A percentile compares a stretch with the other conserved stretches of the same genome.
Conservation (phyloP, 306 rosid genomes). For the Alnus glutinosa region DNA sequence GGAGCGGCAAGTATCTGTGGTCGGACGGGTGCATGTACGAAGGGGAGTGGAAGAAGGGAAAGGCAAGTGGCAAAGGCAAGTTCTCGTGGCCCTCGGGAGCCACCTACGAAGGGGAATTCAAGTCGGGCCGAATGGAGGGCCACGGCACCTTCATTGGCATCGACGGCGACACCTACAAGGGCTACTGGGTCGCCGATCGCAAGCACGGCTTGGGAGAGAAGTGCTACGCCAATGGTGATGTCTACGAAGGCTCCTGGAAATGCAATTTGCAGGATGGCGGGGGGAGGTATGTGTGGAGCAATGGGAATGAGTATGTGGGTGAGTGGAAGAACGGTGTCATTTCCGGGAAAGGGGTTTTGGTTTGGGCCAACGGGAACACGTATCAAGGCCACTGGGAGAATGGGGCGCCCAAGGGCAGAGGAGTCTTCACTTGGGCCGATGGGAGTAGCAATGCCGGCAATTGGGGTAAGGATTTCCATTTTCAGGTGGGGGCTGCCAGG, state of each 20-base stretch:
- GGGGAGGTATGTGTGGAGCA: conserved; percentile 53
- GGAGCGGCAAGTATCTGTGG: conserved; percentile 49
- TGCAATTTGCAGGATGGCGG: conserved; percentile 48
- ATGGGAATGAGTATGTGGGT: conserved; percentile 48
- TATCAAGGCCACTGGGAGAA: conserved; percentile 52
- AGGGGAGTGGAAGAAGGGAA: conserved; percentile 50
- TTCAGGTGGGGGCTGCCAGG: conserved; percentile 14
- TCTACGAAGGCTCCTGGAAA: conserved; percentile 49
- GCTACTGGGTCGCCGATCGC: conserved; percentile 39
- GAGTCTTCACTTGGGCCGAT: conserved; percentile 45
- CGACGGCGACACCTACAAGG: conserved; percentile 41
- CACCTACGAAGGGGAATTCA: conserved; percentile 48
- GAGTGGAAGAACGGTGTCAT: conserved; percentile 46
- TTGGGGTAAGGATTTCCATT: conserved; percentile 34
- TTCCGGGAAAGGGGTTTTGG: conserved; percentile 43
- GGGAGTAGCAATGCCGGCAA: conserved; percentile 33
- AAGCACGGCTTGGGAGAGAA: conserved; percentile 49
- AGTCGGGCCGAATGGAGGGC: conserved; percentile 38
- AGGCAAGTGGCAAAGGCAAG: conserved; percentile 40
- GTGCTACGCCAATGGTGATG: conserved; percentile 46
- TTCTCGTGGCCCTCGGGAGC: conserved; percentile 59
- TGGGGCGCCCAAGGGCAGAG: conserved; percentile 46
- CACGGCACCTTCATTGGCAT: conserved; percentile 38
- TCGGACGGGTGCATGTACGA: conserved; percentile 54
- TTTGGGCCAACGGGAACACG: conserved; percentile 44